These are phyloP conservation scores for Nephelium lappaceum DNA, from an alignment of 345 rosid genomes.

Conservation along the genomic window DNA sequence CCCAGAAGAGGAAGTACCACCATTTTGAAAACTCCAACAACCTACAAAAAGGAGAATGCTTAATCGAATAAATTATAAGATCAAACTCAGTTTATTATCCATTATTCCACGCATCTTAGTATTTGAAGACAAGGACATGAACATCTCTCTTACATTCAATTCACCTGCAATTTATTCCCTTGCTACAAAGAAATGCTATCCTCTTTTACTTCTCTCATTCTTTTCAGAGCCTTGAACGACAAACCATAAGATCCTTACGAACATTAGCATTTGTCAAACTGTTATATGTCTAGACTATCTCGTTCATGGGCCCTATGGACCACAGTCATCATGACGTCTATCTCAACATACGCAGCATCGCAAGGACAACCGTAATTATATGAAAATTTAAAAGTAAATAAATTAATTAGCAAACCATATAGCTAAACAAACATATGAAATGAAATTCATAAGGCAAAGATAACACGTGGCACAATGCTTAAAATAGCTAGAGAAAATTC, in stretches of 20 bases:
- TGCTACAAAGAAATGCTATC: not conserved
- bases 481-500: not conserved
- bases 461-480: not conserved
- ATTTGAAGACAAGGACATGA: not conserved
- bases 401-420: not conserved
- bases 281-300: not conserved
- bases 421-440: not conserved
- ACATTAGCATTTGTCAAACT: not conserved
- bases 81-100: not conserved
- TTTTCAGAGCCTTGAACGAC: not conserved
- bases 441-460: not conserved
- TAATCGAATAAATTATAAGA: not conserved
- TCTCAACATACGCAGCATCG: not conserved
- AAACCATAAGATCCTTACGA: too few relatives aligned
- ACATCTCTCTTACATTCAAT: not conserved
- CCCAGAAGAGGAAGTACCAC: conserved; percentile 53
- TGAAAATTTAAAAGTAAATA: not conserved
- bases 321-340: not conserved
- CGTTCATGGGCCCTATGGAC: not conserved
- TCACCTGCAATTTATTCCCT: not conserved
- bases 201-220: not conserved
- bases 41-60: conserved; percentile 26
- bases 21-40: conserved; percentile 67
- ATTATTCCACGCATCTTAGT: not conserved
- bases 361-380: too few relatives aligned